Percentiles rank a stretch among this genome's conserved stretches.
Evolutionary conservation across 768 basidiomycete species (phyloP).

Genomic region (Arthromyces matolae): DNA sequence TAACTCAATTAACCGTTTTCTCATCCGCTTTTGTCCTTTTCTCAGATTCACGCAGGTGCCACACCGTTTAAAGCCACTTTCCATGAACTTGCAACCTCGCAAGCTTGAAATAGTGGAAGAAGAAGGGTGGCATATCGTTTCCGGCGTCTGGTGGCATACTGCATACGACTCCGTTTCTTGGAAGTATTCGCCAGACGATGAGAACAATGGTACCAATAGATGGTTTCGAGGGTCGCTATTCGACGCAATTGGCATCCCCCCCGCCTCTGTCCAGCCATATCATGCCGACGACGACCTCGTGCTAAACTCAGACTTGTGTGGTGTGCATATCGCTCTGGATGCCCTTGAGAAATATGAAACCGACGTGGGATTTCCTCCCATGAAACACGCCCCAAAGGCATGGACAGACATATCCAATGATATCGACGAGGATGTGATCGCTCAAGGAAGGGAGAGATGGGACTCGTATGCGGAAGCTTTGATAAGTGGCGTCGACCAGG

Average conservation of each 20-base stretch:
- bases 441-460: constrained; percentile 38
- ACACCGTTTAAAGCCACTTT: constrained; percentile 12
- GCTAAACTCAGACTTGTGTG: constrained; percentile 39
- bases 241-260: constrained; percentile 9
- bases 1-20: constrained; percentile 4
- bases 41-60: constrained; percentile 12
- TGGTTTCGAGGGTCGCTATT: constrained; percentile 34
- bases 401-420: constrained; percentile 15
- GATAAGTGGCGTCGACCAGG: constrained; percentile 21
- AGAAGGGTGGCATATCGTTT: constrained; percentile 40
- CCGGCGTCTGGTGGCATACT: constrained; percentile 38
- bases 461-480: constrained; percentile 38
- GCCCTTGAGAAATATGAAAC: constrained; percentile 36
- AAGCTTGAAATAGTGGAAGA: constrained; percentile 20
- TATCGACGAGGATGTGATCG: constrained; percentile 33
- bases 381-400: background rate
- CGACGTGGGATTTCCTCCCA: constrained; percentile 38
- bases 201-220: constrained; percentile 23
- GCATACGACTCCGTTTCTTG: constrained; percentile 37
- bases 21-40: constrained; percentile 1
- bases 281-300: constrained; percentile 15
- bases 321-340: constrained; percentile 35
- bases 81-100: constrained; percentile 24
- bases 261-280: constrained; percentile 9
- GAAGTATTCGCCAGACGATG: constrained; percentile 28